These are phyloP conservation scores for Neopestalotiopsis clavispora DNA, from an alignment of 2,329 filamentous ascomycete genomes.

Conservation along the genomic window DNA sequence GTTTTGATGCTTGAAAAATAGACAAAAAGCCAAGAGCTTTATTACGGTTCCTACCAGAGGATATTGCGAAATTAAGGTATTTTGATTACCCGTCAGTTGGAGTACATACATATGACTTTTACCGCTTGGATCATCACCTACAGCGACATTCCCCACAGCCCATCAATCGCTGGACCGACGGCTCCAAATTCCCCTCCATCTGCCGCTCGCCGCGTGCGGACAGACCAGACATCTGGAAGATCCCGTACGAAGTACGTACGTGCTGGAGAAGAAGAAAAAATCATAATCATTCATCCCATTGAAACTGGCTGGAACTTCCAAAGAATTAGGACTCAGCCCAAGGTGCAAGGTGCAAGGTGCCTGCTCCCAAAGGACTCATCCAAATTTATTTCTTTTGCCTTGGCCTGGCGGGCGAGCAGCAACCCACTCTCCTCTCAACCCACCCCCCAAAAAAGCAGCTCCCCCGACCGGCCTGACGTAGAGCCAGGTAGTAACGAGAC, in stretches of 20 bases:
- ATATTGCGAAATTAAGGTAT: too few species aligned
- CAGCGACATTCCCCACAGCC: background rate
- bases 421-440: background rate
- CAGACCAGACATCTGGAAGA: background rate
- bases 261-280: background rate
- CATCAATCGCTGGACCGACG: slow-evolving; percentile 6
- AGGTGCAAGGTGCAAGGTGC: background rate
- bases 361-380: background rate
- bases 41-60: too few species aligned
- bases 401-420: background rate
- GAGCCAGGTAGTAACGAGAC: background rate
- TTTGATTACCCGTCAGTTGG: too few species aligned
- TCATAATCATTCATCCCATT: background rate
- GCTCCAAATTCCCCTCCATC: slow-evolving; percentile 14
- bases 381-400: background rate
- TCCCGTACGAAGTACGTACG: background rate
- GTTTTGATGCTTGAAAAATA: too few species aligned
- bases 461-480: slow-evolving; percentile 5
- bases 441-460: background rate
- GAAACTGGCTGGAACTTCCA: background rate
- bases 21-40: too few species aligned
- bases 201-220: background rate
- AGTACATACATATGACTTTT: background rate
- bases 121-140: background rate
- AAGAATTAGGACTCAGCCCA: background rate